Evolutionary conservation across 225 moss, liverwort and hornwort genomes (phyloP).

Genomic region (Pleurozium schreberi): DNA sequence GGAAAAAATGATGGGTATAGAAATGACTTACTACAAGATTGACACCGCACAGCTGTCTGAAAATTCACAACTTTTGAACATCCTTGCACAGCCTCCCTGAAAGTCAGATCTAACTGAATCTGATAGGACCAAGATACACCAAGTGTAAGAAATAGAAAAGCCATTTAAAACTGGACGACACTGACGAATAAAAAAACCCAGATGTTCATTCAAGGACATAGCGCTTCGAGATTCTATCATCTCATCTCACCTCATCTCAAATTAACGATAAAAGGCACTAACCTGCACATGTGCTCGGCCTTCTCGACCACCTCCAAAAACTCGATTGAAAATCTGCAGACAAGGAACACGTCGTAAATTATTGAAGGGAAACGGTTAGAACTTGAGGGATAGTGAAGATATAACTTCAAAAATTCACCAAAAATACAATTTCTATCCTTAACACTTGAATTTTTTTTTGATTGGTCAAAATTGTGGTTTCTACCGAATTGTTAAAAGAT

Average conservation of each 20-base stretch:
- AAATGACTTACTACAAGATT: slow-evolving; percentile 52
- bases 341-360: background rate
- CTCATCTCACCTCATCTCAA: background rate
- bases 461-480: too few species aligned
- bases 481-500: too few species aligned
- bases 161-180: background rate
- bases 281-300: slow-evolving; percentile 38
- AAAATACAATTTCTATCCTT: too few species aligned
- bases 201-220: background rate
- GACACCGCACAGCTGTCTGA: slow-evolving; percentile 50
- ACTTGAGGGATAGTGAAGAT: background rate
- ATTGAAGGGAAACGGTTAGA: background rate
- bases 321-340: slow-evolving; percentile 42
- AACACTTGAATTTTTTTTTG: too few species aligned
- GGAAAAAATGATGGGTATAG: background rate
- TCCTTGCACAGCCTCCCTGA: slow-evolving; percentile 79
- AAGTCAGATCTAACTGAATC: slow-evolving; percentile 59
- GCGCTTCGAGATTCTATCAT: background rate
- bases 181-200: background rate
- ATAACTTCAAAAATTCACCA: too few species aligned
- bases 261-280: background rate
- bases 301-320: slow-evolving; percentile 44
- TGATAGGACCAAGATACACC: slow-evolving; percentile 3
- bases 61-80: slow-evolving; percentile 62
- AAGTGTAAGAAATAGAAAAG: slow-evolving; percentile 2